Base-by-base conservation (phyloP, 2,329 filamentous ascomycete genomes). In the Arthroderma uncinatum region DNA sequence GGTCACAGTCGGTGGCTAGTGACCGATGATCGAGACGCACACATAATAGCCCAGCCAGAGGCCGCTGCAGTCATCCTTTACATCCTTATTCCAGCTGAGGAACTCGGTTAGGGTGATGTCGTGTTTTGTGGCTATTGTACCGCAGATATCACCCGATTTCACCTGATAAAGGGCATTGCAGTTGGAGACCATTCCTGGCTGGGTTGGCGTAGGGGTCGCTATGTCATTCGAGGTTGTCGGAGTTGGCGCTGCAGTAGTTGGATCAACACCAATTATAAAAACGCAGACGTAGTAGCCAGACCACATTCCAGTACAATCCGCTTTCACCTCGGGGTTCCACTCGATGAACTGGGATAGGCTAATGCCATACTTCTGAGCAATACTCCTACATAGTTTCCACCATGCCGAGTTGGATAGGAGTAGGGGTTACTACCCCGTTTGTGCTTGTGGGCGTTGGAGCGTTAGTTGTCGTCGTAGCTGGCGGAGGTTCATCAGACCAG, bases 71-170 rank as follows among this genome's bases (percentile, higher is more conserved):
- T 57, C 53, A 2, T 36, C 25, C 8, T 61, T 62, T 1, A 65
- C 62, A 1, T 57, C 60, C 1, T 64, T 61, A 61, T 65, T 67
- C 65, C 64, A 67, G 6, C 47, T 54, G 4, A 55, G 28, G 47
- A 67, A 66, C 1, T 64, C 7, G 0, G 37, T 33, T 8, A 59
- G 48, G 0, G 58, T 58, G 4, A 66, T 59, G 4, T 30, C 25
- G 37, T 65, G 60, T 8, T 54, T 42, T 25, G 60, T 42, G 34
- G 61, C 59, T 44, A 67, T 66, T 1, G 57, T 58, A 44, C 40
- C 57, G 37, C 65, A 67, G 4, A 39, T 61, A 19, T 67, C 63
- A 10, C 64, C 65, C 1, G 23, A 25, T 7, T 37, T 19, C 4
- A 66, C 66, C 2, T 61, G 39, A 16, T 42, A 42, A 16, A 42